These are phyloP conservation scores for Saccharomyces eubayanus DNA, from an alignment of 805 yeast species.

Conservation along the genomic window DNA sequence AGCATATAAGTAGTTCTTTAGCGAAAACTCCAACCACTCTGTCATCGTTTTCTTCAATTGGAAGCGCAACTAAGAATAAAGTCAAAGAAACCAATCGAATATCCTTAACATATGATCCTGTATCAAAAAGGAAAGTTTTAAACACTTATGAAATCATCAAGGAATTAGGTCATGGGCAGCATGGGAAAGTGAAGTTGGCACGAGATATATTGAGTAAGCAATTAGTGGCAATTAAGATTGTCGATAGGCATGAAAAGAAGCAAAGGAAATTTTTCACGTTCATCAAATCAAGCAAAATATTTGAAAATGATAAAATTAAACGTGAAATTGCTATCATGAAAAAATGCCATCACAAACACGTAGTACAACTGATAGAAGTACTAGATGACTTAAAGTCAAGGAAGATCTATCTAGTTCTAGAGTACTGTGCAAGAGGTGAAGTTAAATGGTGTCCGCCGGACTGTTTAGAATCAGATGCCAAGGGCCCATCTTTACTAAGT, in stretches of 20 bases:
- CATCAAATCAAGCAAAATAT: constrained; percentile 36
- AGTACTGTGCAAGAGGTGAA: constrained; percentile 86
- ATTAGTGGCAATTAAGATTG: constrained; percentile 87
- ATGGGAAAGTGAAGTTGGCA: constrained; percentile 94
- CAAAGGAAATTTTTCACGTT: constrained; percentile 34
- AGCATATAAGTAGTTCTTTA: constrained; percentile 20
- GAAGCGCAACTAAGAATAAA: constrained; percentile 5
- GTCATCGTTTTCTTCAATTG: not conserved
- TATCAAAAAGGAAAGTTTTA: constrained; percentile 66
- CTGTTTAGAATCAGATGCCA: constrained; percentile 34
- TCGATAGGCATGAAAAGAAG: constrained; percentile 54
- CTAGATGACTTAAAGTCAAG: constrained; percentile 76
- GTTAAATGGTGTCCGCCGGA: constrained; percentile 57
- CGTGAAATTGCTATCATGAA: constrained; percentile 91
- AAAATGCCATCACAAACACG: constrained; percentile 84
- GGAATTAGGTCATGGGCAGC: constrained; percentile 94
- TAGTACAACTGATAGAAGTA: constrained; percentile 80
- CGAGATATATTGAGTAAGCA: constrained; percentile 54
- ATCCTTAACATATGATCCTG: constrained; percentile 80
- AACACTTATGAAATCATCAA: constrained; percentile 83
- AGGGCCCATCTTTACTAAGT: constrained; percentile 58
- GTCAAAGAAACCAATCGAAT: constrained; percentile 83
- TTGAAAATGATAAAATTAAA: constrained; percentile 60
- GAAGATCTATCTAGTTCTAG: constrained; percentile 83
- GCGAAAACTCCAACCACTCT: not conserved